Base-by-base conservation (phyloP, 192 early-diverging fungal genomes). In the Mortierella alpina region DNA sequence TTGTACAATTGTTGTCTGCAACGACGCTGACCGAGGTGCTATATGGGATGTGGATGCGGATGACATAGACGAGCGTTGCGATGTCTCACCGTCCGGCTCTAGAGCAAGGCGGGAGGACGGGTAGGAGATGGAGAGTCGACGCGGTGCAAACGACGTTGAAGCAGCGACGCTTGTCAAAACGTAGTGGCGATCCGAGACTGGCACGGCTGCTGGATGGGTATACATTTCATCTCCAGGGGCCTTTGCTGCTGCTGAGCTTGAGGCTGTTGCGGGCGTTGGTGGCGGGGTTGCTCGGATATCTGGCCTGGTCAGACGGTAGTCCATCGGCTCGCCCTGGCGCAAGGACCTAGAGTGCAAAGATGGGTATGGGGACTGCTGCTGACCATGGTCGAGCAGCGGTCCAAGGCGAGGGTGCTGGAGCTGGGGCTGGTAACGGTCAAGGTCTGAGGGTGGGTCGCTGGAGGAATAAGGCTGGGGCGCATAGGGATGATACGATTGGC, bases 141-240 rank as follows among this genome's bases (percentile, higher is more conserved):
- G 52, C 18, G 50, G 73, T 6, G 51, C 40, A 31, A 53, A 44
- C 4, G 53, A 62, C 5, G 66, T n/a, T 4, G 73, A 51, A 31
- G 72, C 61, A 23, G n/a, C 40, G 23, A 59, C 57, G 57, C 73
- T 75, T 13, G 73, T 68, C 42, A 68, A 40, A 10, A 75, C 73
- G 44, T 75, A 75, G 53, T 66, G 73, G 51, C 73, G 73, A 48
- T 75, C 73, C 17, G 68, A 14, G 23, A 44, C 12, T 12, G 49
- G 17, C 2, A 49, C n/a, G 17, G 7, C 31, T 22, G 44, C 18
- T 15, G 52, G 72, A 17, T 51, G 59, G 65, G 64, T 74, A 48
- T 60, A 67, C 8, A 44, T 8, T 23, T 42, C 45, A 39, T 13
- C 11, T 6, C 17, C 13, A 14, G 39, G 22, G 12, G 17, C 10